Percentiles rank a stretch among this genome's conserved stretches.
Conservation (phyloP, 345 rosid species). For the Linum tenue region DNA sequence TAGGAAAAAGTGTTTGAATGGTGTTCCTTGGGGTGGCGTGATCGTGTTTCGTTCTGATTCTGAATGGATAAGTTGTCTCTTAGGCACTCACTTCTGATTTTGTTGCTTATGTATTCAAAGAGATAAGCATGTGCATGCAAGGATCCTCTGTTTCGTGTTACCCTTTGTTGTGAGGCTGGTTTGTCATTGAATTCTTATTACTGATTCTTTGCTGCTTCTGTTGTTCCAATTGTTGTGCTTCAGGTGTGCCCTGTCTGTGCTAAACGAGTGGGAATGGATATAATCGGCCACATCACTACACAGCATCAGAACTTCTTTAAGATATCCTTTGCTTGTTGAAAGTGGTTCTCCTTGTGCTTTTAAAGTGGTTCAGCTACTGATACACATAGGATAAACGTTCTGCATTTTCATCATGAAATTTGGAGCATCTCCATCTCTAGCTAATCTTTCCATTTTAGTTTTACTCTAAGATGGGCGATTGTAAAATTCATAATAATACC, state of each 20-base stretch:
- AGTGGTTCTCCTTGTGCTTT: neutral
- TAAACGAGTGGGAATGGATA: conserved; percentile 57
- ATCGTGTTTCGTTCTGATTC: no score
- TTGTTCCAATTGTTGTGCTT: conserved; percentile 20
- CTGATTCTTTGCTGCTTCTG: neutral
- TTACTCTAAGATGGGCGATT: no score
- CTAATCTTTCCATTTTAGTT: neutral
- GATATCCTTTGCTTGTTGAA: conserved; percentile 47
- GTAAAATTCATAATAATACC: no score
- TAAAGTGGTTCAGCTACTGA: no score
- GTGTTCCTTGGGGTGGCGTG: neutral
- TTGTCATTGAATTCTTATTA: neutral
- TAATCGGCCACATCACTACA: conserved; percentile 60
- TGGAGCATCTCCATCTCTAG: neutral
- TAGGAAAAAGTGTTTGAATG: neutral
- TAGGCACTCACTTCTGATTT: no score
- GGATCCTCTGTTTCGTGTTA: no score
- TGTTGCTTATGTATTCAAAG: neutral
- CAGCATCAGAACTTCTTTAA: conserved; percentile 66
- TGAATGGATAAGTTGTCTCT: no score
- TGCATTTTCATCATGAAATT: neutral
- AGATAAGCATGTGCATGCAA: no score
- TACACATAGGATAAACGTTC: neutral
- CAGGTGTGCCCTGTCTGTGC: conserved; percentile 78
- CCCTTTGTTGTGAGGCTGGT: no score